Base-by-base conservation (phyloP, 495 filamentous ascomycete species). In the Trichoderma orchidacearum region DNA sequence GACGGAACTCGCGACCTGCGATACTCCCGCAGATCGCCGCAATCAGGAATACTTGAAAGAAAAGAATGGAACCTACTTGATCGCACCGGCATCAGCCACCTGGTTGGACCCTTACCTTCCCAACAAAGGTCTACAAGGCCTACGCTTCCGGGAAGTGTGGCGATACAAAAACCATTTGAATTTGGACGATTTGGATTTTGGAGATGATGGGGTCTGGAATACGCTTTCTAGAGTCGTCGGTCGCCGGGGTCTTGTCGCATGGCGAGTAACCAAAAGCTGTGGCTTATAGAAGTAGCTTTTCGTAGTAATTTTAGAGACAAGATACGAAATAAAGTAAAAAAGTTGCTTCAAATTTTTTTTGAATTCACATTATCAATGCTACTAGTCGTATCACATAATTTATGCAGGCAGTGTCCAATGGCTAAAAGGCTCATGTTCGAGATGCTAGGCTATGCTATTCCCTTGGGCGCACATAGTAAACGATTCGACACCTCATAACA, bases 171-270 rank as follows among this genome's bases (percentile, higher is more conserved):
- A 77, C 50, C 93, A 98, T 69, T 64, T 97, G 25, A 95, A 90
- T 61, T 73, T 97, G 50, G 93, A 98, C 71, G 93, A 97, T 74
- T 64, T 98, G 60, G 91, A 97, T 70, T 87, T 94, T 65, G 89
- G 68, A 0, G 80, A 85, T 34, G 94, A 97, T 56, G 94, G 93
- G 7, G 67, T 98, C 38, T 74, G 82, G 70, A 64, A 75, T 53
- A 96, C 94, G 5, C 61, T 97, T 53, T 67, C 68, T 45, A 72
- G 90, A 57, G 87, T 96, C 9, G 66, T 96, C 45, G 89, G 89
- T 27, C 79, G 87, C 61, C 76, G 92, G 34, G 93, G 93, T 2
- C 62, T 98, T 54, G 83, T 74, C 4, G 81, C 88, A 56, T 96
- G 90, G 89, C 81, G 79, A 60, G 82, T 94, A 12, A 81, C 78